Evolutionary conservation across 78 protist species (phyloP).

Genomic region (Acrasis kona): DNA sequence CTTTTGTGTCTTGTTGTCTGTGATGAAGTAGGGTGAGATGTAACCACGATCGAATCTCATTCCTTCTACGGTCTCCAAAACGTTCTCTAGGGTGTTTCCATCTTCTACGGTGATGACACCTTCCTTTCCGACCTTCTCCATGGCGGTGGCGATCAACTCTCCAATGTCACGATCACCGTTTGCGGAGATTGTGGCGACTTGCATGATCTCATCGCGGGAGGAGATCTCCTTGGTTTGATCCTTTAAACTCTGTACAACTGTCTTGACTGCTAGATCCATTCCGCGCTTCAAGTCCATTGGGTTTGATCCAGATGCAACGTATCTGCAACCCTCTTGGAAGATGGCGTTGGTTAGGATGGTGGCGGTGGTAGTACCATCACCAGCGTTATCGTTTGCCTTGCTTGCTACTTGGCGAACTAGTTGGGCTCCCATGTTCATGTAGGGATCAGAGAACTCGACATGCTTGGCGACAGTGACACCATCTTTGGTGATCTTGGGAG

Average conservation of each 20-base stretch:
- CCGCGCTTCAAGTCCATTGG: slow-evolving; percentile 95
- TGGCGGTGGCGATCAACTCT: slow-evolving; percentile 88
- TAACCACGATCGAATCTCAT: slow-evolving; percentile 96
- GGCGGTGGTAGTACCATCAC: slow-evolving; percentile 98
- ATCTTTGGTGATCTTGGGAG: slow-evolving; percentile 99
- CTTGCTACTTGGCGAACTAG: slow-evolving; percentile 84
- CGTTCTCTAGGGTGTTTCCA: slow-evolving; percentile 91
- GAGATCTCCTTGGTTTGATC: slow-evolving; percentile 68
- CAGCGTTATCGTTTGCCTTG: slow-evolving; percentile 96
- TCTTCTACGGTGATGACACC: slow-evolving; percentile 98
- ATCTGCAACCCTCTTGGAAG: slow-evolving; percentile 88
- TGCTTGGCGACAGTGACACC: slow-evolving; percentile 99
- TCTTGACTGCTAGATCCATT: slow-evolving; percentile 78
- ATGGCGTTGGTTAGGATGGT: slow-evolving; percentile 95
- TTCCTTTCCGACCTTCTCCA: slow-evolving; percentile 96
- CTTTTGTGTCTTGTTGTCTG: slow-evolving; percentile 73
- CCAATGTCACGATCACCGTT: slow-evolving; percentile 95
- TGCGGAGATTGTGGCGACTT: slow-evolving; percentile 98
- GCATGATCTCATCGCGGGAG: slow-evolving; percentile 82
- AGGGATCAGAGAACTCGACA: slow-evolving; percentile 82
- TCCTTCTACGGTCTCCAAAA: slow-evolving; percentile 94
- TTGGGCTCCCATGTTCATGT: slow-evolving; percentile 94
- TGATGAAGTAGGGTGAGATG: slow-evolving; percentile 92
- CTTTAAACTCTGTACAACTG: slow-evolving; percentile 62
- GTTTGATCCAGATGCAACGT: slow-evolving; percentile 96